Evolutionary conservation across 1,284 basidiomycete species (phyloP).

Genomic region (Ganoderma lingzhi): DNA sequence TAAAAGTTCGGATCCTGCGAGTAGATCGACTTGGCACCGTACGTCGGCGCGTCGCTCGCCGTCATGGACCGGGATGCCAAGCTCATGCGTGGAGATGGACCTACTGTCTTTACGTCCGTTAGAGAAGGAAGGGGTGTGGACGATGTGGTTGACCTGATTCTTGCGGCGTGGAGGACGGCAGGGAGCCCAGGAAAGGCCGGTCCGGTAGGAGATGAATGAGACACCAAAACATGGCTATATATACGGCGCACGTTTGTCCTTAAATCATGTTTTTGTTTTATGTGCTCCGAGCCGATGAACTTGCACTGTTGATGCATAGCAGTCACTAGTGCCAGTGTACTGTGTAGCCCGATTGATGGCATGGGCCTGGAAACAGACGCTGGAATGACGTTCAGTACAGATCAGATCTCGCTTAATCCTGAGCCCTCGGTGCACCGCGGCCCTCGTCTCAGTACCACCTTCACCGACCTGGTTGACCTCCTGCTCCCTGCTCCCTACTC

Average conservation of each 20-base stretch:
- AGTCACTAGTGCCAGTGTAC: no score
- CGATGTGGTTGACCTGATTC: conserved; percentile 84
- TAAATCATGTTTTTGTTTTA: not conserved
- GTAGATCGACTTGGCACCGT: conserved; percentile 92
- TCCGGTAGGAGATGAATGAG: conserved; percentile 51
- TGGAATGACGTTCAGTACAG: not conserved
- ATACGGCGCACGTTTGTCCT: not conserved
- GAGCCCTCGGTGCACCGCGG: not conserved
- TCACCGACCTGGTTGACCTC: not conserved
- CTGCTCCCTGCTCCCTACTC: not conserved
- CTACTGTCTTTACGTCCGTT: conserved; percentile 92
- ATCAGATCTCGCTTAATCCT: not conserved
- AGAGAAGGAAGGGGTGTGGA: conserved; percentile 84
- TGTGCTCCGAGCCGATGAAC: not conserved
- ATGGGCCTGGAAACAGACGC: not conserved
- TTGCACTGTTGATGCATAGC: not conserved
- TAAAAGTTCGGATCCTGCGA: not conserved
- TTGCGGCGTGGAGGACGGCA: conserved; percentile 87
- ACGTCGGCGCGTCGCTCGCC: conserved; percentile 93
- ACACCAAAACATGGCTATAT: not conserved
- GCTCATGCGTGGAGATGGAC: conserved; percentile 93
- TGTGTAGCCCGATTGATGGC: no score
- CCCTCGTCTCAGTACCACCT: no score
- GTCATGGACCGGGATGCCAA: conserved; percentile 96
- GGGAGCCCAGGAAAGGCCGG: conserved; percentile 71